Evolutionary conservation across 75 land plant genomes (phyloP).

Genomic region (Sequoia sempervirens): DNA sequence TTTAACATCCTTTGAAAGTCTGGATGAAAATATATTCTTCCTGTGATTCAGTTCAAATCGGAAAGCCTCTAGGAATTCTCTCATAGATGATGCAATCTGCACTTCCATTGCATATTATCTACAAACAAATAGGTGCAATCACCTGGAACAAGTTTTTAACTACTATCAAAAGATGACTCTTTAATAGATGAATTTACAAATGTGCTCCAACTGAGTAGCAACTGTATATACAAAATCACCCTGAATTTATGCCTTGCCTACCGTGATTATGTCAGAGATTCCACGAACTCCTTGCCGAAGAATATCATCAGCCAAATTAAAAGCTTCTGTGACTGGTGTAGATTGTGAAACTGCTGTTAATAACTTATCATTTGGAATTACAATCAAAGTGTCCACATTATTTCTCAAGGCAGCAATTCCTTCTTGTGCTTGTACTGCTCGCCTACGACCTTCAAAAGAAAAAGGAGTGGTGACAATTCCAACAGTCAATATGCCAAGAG

Average conservation of each 20-base stretch:
- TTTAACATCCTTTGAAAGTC: not conserved
- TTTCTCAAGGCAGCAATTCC: conserved; percentile 88
- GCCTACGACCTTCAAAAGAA: conserved; percentile 90
- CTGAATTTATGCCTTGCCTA: conserved; percentile 15
- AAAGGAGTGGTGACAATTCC: conserved; percentile 98
- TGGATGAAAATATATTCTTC: not conserved
- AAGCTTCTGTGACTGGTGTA: conserved; percentile 96
- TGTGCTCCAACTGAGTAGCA: not conserved
- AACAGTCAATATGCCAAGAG: conserved; percentile 91
- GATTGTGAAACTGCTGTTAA: conserved; percentile 92
- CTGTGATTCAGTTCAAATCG: not conserved
- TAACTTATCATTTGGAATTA: conserved; percentile 96
- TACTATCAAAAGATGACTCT: not conserved
- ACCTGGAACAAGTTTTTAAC: not conserved
- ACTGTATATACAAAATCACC: not conserved
- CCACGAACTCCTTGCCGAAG: conserved; percentile 98
- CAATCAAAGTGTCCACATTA: conserved; percentile 92
- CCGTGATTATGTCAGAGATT: conserved; percentile 95
- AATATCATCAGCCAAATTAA: conserved; percentile 97
- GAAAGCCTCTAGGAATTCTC: not conserved
- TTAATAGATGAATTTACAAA: not conserved
- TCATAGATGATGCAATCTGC: not conserved
- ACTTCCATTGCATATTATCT: not conserved
- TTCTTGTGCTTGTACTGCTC: conserved; percentile 97
- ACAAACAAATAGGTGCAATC: not conserved